Percentiles rank a stretch among this genome's conserved stretches.
phyloP scores from a whole-genome alignment of 768 basidiomycete species.

The Ramaria rubella region DNA sequence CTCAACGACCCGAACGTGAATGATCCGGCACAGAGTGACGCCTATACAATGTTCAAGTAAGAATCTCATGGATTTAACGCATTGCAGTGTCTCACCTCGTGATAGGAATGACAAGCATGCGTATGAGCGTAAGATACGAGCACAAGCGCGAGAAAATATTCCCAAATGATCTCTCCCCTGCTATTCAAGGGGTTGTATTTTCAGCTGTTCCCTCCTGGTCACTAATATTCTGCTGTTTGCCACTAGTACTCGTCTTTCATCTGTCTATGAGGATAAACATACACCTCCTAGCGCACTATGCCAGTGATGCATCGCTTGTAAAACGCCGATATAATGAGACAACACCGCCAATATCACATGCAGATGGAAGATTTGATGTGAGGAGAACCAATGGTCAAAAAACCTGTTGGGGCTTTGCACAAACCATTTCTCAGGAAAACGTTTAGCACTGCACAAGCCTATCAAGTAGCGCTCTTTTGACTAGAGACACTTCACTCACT shows the following conservation, averaged over 20 bases:
- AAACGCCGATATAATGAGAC: conserved; percentile 54
- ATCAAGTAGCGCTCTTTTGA: no score
- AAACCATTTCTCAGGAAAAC: conserved; percentile 57
- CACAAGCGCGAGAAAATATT: conserved; percentile 84
- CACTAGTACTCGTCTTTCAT: neutral
- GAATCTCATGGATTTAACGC: conserved; percentile 10
- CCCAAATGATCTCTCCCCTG: conserved; percentile 54
- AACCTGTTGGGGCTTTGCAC: conserved; percentile 56
- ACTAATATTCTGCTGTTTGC: neutral
- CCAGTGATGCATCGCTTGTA: conserved; percentile 54
- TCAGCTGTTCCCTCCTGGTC: neutral
- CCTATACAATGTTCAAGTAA: conserved; percentile 98
- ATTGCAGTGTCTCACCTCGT: conserved; percentile 1
- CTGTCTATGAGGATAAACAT: neutral
- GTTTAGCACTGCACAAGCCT: conserved; percentile 55
- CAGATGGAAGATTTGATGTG: conserved; percentile 88
- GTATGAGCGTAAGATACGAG: conserved; percentile 79
- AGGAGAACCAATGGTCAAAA: conserved; percentile 74
- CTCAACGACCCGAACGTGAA: conserved; percentile 93
- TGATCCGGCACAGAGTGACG: conserved; percentile 97
- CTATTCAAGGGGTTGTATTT: neutral
- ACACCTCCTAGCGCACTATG: conserved; percentile 25
- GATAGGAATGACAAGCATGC: conserved; percentile 85
- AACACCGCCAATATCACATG: conserved; percentile 69
- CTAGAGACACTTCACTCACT: conserved; percentile 44